Evolutionary conservation across 2,329 filamentous ascomycete genomes (phyloP), one percentile per base, ranked within the genome.

Genomic region (Fusarium ramigenum): DNA sequence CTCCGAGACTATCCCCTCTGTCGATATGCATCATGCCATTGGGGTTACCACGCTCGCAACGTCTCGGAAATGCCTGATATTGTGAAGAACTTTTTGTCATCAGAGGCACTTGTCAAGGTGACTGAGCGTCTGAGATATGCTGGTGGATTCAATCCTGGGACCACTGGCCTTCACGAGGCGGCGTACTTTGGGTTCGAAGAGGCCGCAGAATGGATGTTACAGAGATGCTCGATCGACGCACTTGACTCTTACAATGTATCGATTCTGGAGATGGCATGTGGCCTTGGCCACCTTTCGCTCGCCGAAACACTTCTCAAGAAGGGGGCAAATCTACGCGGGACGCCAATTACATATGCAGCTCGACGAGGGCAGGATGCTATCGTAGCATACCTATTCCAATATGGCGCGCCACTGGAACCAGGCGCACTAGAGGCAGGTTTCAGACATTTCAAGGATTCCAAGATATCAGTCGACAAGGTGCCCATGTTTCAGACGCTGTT

Each of bases 1-100:
- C 54, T 74, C 85, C 34, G 25, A 39, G 50, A 25, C n/a, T 53
- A 53, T 37, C 23, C 34, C 7, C 23, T 53, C 2, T 53, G 50
- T 53, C 34, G 50, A 37, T 53, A 53, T 53, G 50, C 50, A 37
- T 53, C 50, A 37, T 39, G 34, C 10, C 50, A 53, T 21, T 53
- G 50, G 50, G 50, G 50, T n/a, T 39, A 53, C 14, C 50, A 53
- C 19, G 50, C 50, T 53, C 50, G 50, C 19, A n/a, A 39, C 5
- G 19, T 39, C 10, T 12, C 34, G 21, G 50, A 39, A 39, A 53
- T 53, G 50, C 50, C 50, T 21, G 34, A 21, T n/a, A 28, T 53
- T 7, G 50, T 53, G 14, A 36, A 47, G 21, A n/a, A 14, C 5
- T 58, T 58, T 19, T 30, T 63, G 12, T 19, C 32, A 19, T 40